Conservation (phyloP, 345 rosid genomes). For the Crucihimalaya himalaica region DNA sequence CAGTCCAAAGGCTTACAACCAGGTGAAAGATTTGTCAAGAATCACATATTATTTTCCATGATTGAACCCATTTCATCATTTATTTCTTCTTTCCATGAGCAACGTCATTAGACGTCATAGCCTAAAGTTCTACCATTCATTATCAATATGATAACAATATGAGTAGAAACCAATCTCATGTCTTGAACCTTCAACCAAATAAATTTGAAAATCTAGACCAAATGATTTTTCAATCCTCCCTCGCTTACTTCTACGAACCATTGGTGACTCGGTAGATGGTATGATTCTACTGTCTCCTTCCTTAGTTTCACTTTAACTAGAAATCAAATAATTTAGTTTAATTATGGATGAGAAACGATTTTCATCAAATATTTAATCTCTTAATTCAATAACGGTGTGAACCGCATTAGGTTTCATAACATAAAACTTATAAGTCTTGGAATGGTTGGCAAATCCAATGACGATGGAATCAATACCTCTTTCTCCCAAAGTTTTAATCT, state of each 20-base stretch:
- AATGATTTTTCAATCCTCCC: neutral
- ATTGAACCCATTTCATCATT: neutral
- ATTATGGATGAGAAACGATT: neutral
- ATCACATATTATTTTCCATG: neutral
- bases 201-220: neutral
- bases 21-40: neutral
- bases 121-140: too few relatives aligned
- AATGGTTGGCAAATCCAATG: neutral
- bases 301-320: neutral
- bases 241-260: neutral
- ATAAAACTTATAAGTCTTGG: neutral
- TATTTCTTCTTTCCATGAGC: neutral
- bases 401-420: neutral
- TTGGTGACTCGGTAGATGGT: neutral
- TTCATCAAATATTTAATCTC: neutral
- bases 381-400: neutral
- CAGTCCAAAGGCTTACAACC: neutral
- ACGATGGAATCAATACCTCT: neutral
- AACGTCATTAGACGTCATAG: neutral
- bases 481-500: slow-evolving; percentile 1
- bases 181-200: neutral
- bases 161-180: neutral
- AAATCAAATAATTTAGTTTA: neutral
- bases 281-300: neutral
- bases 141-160: neutral